Percentiles rank a stretch among this genome's conserved stretches.
These are phyloP conservation scores for Neurospora sp. DNA, from an alignment of 495 filamentous ascomycete species.

Conservation along the genomic window DNA sequence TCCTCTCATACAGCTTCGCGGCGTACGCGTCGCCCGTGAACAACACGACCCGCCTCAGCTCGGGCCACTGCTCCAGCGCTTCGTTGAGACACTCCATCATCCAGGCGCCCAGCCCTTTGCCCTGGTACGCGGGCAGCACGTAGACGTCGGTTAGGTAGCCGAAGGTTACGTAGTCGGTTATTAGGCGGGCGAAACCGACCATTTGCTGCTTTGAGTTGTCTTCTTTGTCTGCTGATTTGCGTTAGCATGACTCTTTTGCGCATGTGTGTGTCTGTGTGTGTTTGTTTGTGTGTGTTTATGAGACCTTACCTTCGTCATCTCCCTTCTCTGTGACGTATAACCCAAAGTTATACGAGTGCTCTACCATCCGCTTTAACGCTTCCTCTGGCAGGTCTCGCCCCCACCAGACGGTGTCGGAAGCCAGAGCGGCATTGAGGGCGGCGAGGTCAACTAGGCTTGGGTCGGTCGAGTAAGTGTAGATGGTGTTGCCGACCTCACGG, in stretches of 20 bases:
- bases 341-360: constrained; percentile 46
- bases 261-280: background rate
- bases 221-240: too few species aligned
- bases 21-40: constrained; percentile 30
- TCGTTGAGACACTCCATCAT: constrained; percentile 50
- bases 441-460: constrained; percentile 35
- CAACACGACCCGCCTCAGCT: constrained; percentile 46
- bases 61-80: constrained; percentile 41
- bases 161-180: constrained; percentile 56
- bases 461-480: constrained; percentile 43
- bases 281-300: background rate
- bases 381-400: constrained; percentile 29
- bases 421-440: constrained; percentile 41
- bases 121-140: constrained; percentile 43
- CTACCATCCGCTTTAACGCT: constrained; percentile 32
- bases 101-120: constrained; percentile 53
- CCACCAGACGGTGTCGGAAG: constrained; percentile 47
- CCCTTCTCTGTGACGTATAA: constrained; percentile 33
- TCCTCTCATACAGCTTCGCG: constrained; percentile 36
- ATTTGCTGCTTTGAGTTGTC: constrained; percentile 13
- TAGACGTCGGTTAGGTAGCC: constrained; percentile 66
- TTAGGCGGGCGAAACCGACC: constrained; percentile 51
- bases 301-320: constrained; percentile 1
- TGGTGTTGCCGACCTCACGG: constrained; percentile 8
- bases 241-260: too few species aligned